A percentile compares a stretch with the other conserved stretches of the same genome.
phyloP scores from a whole-genome alignment of 805 yeast genomes.

The Barnettozyma botsteinii region DNA sequence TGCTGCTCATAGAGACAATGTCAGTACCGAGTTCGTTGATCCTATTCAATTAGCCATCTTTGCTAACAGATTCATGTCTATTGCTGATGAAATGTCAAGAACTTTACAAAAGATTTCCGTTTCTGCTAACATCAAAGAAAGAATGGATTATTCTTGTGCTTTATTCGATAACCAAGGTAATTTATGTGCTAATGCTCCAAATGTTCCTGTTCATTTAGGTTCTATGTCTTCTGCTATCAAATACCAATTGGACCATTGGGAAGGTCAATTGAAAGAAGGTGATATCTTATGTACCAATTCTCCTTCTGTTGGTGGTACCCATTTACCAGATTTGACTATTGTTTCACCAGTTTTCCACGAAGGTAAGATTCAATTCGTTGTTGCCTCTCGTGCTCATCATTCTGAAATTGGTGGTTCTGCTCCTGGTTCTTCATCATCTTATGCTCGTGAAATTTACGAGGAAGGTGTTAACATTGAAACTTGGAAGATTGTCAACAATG shows the following conservation, averaged over 20 bases:
- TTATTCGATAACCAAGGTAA: slow-evolving; percentile 41
- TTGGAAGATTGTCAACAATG: slow-evolving; percentile 44
- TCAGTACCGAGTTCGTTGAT: slow-evolving; percentile 39
- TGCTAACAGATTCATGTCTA: slow-evolving; percentile 43
- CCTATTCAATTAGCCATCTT: slow-evolving; percentile 41
- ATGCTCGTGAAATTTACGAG: slow-evolving; percentile 45
- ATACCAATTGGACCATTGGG: slow-evolving; percentile 35
- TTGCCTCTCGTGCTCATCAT: slow-evolving; percentile 57
- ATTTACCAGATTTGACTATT: slow-evolving; percentile 48
- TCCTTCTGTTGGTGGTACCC: slow-evolving; percentile 43
- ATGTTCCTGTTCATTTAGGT: slow-evolving; percentile 45
- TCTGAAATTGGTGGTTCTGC: slow-evolving; percentile 59
- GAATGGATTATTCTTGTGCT: slow-evolving; percentile 45
- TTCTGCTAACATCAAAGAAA: slow-evolving; percentile 41
- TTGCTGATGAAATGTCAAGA: slow-evolving; percentile 45
- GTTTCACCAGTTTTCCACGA: slow-evolving; percentile 50
- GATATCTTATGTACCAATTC: slow-evolving; percentile 39
- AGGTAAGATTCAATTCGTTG: slow-evolving; percentile 43
- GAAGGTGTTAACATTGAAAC: slow-evolving; percentile 53
- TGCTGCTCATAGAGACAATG: slow-evolving; percentile 33
- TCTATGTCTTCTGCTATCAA: slow-evolving; percentile 40
- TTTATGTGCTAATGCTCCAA: slow-evolving; percentile 40
- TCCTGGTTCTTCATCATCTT: slow-evolving; percentile 53
- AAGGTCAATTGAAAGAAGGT: slow-evolving; percentile 33
- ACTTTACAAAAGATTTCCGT: slow-evolving; percentile 40